A percentile compares a stretch with the other conserved stretches of the same genome.
phyloP scores from a whole-genome alignment of 345 rosid genomes.

The Salix suchowensis region DNA sequence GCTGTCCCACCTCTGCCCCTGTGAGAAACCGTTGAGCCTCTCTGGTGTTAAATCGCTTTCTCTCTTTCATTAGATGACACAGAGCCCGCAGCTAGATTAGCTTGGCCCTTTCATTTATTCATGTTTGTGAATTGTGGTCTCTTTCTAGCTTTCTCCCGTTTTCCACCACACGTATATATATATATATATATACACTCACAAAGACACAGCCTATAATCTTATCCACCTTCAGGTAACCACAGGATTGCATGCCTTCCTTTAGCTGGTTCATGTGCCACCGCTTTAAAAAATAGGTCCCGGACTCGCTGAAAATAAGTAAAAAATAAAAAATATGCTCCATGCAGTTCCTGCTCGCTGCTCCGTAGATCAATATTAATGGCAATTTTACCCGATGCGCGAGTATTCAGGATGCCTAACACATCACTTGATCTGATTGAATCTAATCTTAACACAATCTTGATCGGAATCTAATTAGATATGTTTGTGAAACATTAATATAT shows the following conservation, averaged over 20 bases:
- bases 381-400: background rate
- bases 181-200: no score
- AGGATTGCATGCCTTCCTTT: background rate
- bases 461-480: no score
- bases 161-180: no score
- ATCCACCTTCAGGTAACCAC: background rate
- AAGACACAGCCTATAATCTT: no score
- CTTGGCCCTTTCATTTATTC: slow-evolving; percentile 13
- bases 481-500: no score
- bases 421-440: background rate
- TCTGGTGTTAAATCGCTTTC: slow-evolving; percentile 42
- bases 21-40: slow-evolving; percentile 40
- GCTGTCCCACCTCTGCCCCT: slow-evolving; percentile 9
- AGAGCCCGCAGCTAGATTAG: slow-evolving; percentile 14
- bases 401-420: no score
- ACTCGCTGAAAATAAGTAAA: no score
- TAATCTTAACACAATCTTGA: no score
- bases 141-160: background rate
- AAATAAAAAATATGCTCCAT: background rate
- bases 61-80: slow-evolving; percentile 24
- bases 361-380: background rate
- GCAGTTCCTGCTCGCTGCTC: no score
- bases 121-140: slow-evolving; percentile 11
- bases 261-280: background rate
- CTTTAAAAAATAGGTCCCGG: background rate